A percentile compares a stretch with the other conserved stretches of the same genome.
These are phyloP conservation scores for Paramecium caudatum DNA, from an alignment of 73 alveolate genomes.

Conservation along the genomic window DNA sequence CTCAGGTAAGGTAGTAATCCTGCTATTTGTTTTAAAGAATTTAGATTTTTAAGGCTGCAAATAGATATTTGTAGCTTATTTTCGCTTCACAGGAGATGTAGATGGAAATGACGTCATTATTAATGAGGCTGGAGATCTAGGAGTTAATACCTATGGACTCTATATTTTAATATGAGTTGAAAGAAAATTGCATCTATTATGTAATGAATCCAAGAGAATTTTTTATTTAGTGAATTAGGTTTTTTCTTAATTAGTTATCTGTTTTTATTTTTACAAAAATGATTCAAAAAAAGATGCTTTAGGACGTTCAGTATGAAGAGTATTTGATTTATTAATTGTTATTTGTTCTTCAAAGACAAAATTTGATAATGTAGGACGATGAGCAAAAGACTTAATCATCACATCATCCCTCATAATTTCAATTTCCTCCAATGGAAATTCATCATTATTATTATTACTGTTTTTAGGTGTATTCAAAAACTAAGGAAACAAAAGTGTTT, in stretches of 20 bases:
- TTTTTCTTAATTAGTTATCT: neutral
- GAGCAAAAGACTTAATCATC: constrained; percentile 11
- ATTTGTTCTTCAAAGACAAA: neutral
- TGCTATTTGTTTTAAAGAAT: neutral
- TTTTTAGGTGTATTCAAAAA: constrained; percentile 17
- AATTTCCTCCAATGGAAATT: neutral
- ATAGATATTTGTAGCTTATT: neutral
- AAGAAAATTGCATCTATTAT: neutral
- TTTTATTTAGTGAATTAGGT: neutral
- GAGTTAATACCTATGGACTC: neutral
- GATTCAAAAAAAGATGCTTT: constrained; percentile 10
- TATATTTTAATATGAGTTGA: neutral
- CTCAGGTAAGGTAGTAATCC: constrained; percentile 12
- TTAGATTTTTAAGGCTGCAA: constrained; percentile 36
- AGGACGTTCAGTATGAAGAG: neutral
- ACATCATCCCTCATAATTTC: neutral
- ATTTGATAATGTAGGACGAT: neutral
- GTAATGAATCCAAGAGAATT: neutral
- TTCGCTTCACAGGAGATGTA: neutral
- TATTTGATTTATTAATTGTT: neutral
- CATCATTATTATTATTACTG: neutral
- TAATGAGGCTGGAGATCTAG: constrained; percentile 17
- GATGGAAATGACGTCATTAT: neutral
- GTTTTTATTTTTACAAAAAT: neutral
- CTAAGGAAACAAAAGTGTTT: constrained; percentile 6